Evolutionary conservation across 208 protist species (phyloP).

Genomic region (Crithidia mellificae): DNA sequence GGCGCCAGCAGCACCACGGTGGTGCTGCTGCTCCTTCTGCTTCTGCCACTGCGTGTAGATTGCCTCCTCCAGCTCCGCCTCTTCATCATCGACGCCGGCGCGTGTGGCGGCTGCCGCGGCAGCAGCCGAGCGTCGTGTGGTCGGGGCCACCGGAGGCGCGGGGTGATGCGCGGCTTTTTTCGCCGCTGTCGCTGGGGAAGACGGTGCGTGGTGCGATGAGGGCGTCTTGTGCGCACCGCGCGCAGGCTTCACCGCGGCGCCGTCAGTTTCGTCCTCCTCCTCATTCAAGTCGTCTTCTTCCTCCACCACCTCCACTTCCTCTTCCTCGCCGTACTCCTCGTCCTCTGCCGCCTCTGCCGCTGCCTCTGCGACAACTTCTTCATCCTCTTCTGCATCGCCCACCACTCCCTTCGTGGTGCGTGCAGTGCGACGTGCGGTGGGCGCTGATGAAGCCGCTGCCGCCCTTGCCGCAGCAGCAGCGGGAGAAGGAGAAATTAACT

Average conservation of each 20-base stretch:
- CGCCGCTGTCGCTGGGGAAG: not conserved
- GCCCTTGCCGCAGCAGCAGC: too few species aligned
- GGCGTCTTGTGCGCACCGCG: not conserved
- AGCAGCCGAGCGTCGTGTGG: conserved; percentile 8
- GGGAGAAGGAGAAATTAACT: too few species aligned
- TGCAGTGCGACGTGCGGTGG: not conserved
- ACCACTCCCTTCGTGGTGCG: not conserved
- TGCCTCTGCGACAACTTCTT: not conserved
- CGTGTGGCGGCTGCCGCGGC: conserved; percentile 2
- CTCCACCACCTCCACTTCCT: conserved; percentile 36
- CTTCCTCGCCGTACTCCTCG: conserved; percentile 11
- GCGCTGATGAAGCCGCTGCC: not conserved
- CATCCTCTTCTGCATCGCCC: too few species aligned
- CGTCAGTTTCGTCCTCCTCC: conserved; percentile 21
- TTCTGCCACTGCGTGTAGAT: conserved; percentile 29
- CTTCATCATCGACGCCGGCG: conserved; percentile 17
- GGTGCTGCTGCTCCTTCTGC: conserved; percentile 15
- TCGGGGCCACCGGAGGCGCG: conserved; percentile 11
- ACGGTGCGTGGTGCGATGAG: not conserved
- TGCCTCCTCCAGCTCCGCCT: conserved; percentile 23
- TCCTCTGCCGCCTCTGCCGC: not conserved
- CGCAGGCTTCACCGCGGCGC: not conserved
- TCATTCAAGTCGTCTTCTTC: too few species aligned
- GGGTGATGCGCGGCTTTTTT: conserved; percentile 6
- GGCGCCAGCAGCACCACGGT: not conserved